A percentile compares a stretch with the other conserved stretches of the same genome.
Evolutionary conservation across 306 rosid species (phyloP).

Genomic region (Hippophae rhamnoides): DNA sequence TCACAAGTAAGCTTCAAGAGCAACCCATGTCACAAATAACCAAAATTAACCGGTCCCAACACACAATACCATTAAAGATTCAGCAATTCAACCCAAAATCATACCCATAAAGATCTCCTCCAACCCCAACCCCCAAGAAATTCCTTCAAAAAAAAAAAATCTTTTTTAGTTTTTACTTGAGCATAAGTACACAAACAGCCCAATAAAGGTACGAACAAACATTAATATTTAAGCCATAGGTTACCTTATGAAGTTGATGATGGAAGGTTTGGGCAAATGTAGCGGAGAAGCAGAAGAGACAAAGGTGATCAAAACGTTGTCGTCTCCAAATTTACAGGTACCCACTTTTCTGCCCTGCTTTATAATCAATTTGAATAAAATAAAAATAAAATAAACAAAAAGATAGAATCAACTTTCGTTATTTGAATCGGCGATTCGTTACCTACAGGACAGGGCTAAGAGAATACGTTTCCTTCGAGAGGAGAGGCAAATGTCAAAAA

Average conservation of each 20-base stretch:
- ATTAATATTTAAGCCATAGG: not conserved
- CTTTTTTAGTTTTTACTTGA: not conserved
- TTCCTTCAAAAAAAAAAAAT: not conserved
- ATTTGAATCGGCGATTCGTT: not conserved
- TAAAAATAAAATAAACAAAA: not conserved
- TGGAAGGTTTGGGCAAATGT: not conserved
- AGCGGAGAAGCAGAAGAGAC: not conserved
- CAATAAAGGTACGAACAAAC: not conserved
- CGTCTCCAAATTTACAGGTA: slow-evolving; percentile 6
- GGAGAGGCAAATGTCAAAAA: no score
- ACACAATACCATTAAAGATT: slow-evolving; percentile 4
- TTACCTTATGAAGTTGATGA: no score
- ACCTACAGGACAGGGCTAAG: no score
- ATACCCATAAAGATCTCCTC: not conserved
- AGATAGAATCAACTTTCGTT: not conserved
- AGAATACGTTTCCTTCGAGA: no score
- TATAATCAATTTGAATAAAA: not conserved
- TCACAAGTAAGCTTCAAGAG: slow-evolving; percentile 19
- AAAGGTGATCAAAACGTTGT: not conserved
- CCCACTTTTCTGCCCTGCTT: no score
- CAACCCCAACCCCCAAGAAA: not conserved
- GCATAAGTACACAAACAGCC: not conserved
- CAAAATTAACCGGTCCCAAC: slow-evolving; percentile 5
- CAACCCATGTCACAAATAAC: slow-evolving; percentile 15
- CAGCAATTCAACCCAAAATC: slow-evolving; percentile 18